Percentiles rank a stretch among this genome's conserved stretches.
phyloP scores from a whole-genome alignment of 1,284 basidiomycete genomes.

The Megacollybia platyphylla region DNA sequence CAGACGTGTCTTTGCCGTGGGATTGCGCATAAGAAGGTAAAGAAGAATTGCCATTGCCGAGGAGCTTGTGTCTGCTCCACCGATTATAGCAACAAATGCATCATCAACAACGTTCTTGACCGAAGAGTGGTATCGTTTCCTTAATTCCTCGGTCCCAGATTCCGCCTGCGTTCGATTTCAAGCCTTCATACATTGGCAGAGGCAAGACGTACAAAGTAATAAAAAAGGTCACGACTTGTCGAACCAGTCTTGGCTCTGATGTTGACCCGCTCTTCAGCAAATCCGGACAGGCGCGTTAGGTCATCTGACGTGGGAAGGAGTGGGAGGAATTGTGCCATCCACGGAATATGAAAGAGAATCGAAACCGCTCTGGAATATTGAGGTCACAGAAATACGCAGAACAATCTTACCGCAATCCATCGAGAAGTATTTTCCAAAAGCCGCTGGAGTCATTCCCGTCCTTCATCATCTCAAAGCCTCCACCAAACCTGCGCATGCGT shows the following conservation, averaged over 20 bases:
- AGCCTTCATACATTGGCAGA: background rate
- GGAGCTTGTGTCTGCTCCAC: constrained; percentile 7
- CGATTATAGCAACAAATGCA: constrained; percentile 18
- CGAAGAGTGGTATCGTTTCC: constrained; percentile 9
- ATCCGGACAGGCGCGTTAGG: constrained; percentile 19
- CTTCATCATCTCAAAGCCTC: background rate
- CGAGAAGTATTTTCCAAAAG: constrained; percentile 20
- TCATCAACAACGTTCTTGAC: constrained; percentile 4
- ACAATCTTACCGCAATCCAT: constrained; percentile 7
- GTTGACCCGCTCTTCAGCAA: constrained; percentile 14
- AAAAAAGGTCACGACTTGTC: constrained; percentile 27
- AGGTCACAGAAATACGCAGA: constrained; percentile 11
- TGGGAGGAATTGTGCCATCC: constrained; percentile 6
- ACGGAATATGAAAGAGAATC: constrained; percentile 5
- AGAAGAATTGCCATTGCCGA: constrained; percentile 4
- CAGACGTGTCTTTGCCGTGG: constrained; percentile 2
- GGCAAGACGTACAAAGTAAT: constrained; percentile 21
- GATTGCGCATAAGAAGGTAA: constrained; percentile 3
- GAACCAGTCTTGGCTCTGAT: constrained; percentile 16
- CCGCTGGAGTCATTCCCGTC: constrained; percentile 15
- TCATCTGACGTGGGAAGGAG: constrained; percentile 15
- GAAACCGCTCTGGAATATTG: constrained; percentile 11
- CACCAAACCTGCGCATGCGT: constrained; percentile 2
- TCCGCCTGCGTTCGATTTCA: constrained; percentile 15
- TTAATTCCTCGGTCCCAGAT: constrained; percentile 20